Evolutionary conservation across 768 basidiomycete species (phyloP).

Genomic region (Leccinum ochraceum): DNA sequence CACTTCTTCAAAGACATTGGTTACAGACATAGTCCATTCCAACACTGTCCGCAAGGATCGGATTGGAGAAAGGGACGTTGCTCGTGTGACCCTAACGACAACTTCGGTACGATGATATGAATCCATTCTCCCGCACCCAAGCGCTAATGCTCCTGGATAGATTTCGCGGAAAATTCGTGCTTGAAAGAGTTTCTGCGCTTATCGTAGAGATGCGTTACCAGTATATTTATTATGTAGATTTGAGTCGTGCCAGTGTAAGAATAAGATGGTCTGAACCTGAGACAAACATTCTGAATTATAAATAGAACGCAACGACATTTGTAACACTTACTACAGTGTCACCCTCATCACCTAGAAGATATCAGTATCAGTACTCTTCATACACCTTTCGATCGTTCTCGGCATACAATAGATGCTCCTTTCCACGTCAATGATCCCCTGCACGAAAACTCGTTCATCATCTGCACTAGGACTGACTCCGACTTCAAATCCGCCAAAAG

Average conservation of each 20-base stretch:
- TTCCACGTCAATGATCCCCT: too few species aligned
- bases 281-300: too few species aligned
- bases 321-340: too few species aligned
- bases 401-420: too few species aligned
- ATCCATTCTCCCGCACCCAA: neutral
- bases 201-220: constrained; percentile 2
- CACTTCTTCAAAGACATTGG: constrained; percentile 96
- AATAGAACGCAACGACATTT: too few species aligned
- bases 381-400: too few species aligned
- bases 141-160: constrained; percentile 18
- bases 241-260: neutral
- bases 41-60: constrained; percentile 82
- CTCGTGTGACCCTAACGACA: constrained; percentile 76
- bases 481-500: too few species aligned
- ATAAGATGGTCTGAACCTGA: too few species aligned
- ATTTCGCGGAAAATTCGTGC: constrained; percentile 32
- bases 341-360: too few species aligned
- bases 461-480: too few species aligned
- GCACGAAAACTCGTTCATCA: too few species aligned
- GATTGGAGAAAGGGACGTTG: constrained; percentile 78
- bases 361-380: too few species aligned
- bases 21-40: constrained; percentile 93
- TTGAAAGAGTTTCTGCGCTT: constrained; percentile 32
- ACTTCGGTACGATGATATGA: constrained; percentile 57
- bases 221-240: neutral